Percentiles rank a stretch among this genome's conserved stretches.
Evolutionary conservation across 768 basidiomycete genomes (phyloP).

Genomic region (Amanita jacksonii): DNA sequence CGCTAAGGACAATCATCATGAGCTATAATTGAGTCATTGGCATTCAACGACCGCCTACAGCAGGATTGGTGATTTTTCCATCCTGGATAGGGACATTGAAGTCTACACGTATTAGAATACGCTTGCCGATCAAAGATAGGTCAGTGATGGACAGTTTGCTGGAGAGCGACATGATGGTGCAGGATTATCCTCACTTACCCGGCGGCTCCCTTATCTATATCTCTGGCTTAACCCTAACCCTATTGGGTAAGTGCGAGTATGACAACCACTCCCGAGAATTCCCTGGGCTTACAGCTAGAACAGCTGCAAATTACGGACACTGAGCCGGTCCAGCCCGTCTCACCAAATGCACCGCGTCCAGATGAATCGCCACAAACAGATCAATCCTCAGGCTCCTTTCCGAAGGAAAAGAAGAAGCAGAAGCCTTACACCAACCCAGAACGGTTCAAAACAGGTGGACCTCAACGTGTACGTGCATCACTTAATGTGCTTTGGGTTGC

Average conservation of each 20-base stretch:
- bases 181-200: neutral
- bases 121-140: conserved; percentile 77
- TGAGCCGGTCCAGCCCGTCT: neutral
- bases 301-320: conserved; percentile 10
- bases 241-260: neutral
- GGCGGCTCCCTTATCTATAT: neutral
- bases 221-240: conserved; percentile 3
- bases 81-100: conserved; percentile 93
- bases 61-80: conserved; percentile 91
- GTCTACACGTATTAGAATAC: conserved; percentile 91
- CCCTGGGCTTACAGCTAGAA: conserved; percentile 15
- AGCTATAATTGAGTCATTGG: too few relatives aligned
- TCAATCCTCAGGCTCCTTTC: conserved; percentile 12
- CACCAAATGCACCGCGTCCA: neutral
- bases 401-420: conserved; percentile 38
- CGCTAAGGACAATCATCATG: conserved; percentile 49
- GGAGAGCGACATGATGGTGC: conserved; percentile 80
- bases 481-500: neutral
- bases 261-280: conserved; percentile 2
- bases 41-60: conserved; percentile 53
- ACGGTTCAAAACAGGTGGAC: conserved; percentile 76
- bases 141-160: conserved; percentile 93
- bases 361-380: conserved; percentile 11
- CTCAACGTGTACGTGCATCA: conserved; percentile 46
- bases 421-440: conserved; percentile 76